Conservation (phyloP, 2,329 filamentous ascomycete genomes). For the Myriosclerotinia scirpicola region DNA sequence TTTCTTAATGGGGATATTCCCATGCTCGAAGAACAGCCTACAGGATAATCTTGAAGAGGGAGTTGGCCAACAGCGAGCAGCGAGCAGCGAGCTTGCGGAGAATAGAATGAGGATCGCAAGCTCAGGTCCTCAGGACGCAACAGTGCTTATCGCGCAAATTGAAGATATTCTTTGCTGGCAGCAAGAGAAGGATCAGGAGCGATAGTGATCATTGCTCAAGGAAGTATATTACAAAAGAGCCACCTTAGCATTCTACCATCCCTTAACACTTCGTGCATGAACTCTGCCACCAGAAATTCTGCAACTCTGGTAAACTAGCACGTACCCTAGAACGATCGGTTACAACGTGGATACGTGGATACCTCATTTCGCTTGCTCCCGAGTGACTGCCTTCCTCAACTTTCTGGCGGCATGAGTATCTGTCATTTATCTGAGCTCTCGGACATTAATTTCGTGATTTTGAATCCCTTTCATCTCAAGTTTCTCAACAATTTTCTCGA, state of each 20-base stretch:
- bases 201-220: too few relatives aligned
- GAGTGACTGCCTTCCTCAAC: not conserved
- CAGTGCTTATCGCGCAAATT: slow-evolving; percentile 16
- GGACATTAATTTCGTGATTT: slow-evolving; percentile 13
- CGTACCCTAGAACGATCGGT: too few relatives aligned
- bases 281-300: too few relatives aligned
- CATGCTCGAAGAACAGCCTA: not conserved
- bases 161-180: not conserved
- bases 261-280: too few relatives aligned
- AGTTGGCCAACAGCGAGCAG: too few relatives aligned
- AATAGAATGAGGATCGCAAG: not conserved
- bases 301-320: too few relatives aligned
- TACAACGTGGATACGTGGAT: too few relatives aligned
- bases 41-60: not conserved
- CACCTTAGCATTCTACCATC: too few relatives aligned
- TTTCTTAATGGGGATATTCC: not conserved
- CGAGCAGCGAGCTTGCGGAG: not conserved
- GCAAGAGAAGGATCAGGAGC: too few relatives aligned
- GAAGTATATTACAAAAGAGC: too few relatives aligned
- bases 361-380: not conserved
- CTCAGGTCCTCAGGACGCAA: not conserved
- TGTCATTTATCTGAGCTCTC: slow-evolving; percentile 13
- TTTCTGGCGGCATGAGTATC: not conserved
- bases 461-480: slow-evolving; percentile 3
- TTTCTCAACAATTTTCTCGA: slow-evolving; percentile 12